Percentiles rank a stretch among this genome's conserved stretches.
Conservation (phyloP, 148 eudicot genomes). For the Cornus suecica region DNA sequence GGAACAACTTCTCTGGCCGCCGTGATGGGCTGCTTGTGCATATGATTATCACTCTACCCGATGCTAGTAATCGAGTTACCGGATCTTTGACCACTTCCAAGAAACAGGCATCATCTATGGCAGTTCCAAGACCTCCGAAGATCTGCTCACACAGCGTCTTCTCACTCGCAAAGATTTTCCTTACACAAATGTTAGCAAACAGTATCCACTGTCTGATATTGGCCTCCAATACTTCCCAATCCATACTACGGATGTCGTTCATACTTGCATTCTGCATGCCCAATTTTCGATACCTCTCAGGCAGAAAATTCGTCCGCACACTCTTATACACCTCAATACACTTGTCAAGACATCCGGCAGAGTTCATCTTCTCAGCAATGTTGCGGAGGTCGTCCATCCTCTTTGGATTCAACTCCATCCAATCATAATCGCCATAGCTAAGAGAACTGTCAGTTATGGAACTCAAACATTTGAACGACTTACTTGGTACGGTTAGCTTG, state of each 20-base stretch:
- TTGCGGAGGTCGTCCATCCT: slow-evolving; percentile 41
- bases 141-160: slow-evolving; percentile 58
- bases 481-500: too few relatives aligned
- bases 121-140: slow-evolving; percentile 38
- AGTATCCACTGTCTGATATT: slow-evolving; percentile 75
- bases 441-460: neutral
- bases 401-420: too few relatives aligned
- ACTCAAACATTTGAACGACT: slow-evolving; percentile 17
- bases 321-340: slow-evolving; percentile 75
- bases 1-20: slow-evolving; percentile 57
- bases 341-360: slow-evolving; percentile 59
- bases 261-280: slow-evolving; percentile 69
- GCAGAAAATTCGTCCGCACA: slow-evolving; percentile 53
- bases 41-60: slow-evolving; percentile 46
- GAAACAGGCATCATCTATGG: slow-evolving; percentile 50
- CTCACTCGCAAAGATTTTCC: slow-evolving; percentile 64
- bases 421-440: slow-evolving; percentile 2
- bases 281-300: slow-evolving; percentile 43
- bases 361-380: slow-evolving; percentile 73
- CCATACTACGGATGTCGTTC: slow-evolving; percentile 55
- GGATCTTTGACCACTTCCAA: slow-evolving; percentile 62
- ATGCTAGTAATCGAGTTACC: slow-evolving; percentile 61
- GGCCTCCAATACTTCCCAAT: slow-evolving; percentile 58
- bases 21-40: slow-evolving; percentile 50
- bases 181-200: slow-evolving; percentile 56